Evolutionary conservation across 2,329 filamentous ascomycete species (phyloP).

Genomic region (Clonostachys sp.): DNA sequence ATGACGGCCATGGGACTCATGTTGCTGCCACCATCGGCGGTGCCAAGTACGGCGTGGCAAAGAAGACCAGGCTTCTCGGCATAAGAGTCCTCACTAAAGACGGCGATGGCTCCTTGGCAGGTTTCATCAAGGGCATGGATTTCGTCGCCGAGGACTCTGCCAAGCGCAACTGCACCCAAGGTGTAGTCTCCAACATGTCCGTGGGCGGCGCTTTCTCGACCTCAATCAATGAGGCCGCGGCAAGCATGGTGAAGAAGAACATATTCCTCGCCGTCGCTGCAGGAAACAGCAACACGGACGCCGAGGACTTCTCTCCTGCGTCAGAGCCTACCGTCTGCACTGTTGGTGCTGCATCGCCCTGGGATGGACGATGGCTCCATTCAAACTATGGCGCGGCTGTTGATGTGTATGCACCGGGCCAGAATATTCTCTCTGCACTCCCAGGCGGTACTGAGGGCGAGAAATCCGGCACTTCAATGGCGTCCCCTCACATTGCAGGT

Average conservation of each 20-base stretch:
- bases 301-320: slow-evolving; percentile 37
- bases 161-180: slow-evolving; percentile 29
- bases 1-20: slow-evolving; percentile 26
- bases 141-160: slow-evolving; percentile 28
- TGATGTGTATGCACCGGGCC: slow-evolving; percentile 45
- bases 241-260: slow-evolving; percentile 32
- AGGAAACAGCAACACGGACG: slow-evolving; percentile 42
- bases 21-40: slow-evolving; percentile 31
- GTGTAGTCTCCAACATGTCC: slow-evolving; percentile 50
- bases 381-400: slow-evolving; percentile 44
- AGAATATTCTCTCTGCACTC: slow-evolving; percentile 37
- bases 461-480: slow-evolving; percentile 37
- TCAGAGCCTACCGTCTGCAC: slow-evolving; percentile 40
- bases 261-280: slow-evolving; percentile 50
- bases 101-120: slow-evolving; percentile 30
- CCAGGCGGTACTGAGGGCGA: slow-evolving; percentile 27
- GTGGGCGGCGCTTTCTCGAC: slow-evolving; percentile 39
- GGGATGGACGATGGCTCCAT: slow-evolving; percentile 32
- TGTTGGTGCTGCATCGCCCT: slow-evolving; percentile 35
- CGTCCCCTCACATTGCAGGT: slow-evolving; percentile 31
- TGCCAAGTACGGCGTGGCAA: slow-evolving; percentile 37
- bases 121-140: slow-evolving; percentile 37
- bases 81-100: slow-evolving; percentile 37
- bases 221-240: slow-evolving; percentile 43
- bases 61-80: slow-evolving; percentile 33